Evolutionary conservation across 768 basidiomycete genomes (phyloP).

Genomic region (Coprinopsis marcescibilis): DNA sequence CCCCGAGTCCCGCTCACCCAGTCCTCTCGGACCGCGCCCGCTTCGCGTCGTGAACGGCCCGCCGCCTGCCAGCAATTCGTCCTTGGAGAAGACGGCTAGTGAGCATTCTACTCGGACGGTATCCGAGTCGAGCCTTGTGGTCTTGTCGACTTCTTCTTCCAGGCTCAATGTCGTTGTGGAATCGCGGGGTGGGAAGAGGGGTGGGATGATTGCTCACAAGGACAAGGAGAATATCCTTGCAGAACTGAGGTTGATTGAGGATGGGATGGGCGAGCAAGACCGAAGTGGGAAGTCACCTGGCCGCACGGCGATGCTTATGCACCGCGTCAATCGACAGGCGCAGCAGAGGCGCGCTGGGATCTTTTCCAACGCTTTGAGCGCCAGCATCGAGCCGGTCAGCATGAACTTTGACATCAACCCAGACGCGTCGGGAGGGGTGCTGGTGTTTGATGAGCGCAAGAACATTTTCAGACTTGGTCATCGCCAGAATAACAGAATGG

Average conservation of each 20-base stretch:
- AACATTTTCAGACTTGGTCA: no score
- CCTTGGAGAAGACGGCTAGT: not conserved
- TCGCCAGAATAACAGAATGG: not conserved
- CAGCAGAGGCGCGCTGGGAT: not conserved
- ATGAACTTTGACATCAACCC: not conserved
- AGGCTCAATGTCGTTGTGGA: no score
- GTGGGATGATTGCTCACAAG: no score
- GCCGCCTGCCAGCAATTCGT: not conserved
- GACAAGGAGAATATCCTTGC: not conserved
- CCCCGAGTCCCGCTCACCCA: not conserved
- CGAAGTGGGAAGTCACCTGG: not conserved
- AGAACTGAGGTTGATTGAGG: not conserved
- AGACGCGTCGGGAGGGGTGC: not conserved
- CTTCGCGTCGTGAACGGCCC: constrained; percentile 5
- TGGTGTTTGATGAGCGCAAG: not conserved
- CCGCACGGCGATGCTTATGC: not conserved
- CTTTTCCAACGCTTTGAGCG: not conserved
- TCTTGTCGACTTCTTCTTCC: no score
- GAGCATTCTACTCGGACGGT: not conserved
- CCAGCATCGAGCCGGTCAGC: not conserved
- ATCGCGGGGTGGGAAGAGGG: not conserved
- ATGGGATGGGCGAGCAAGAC: not conserved
- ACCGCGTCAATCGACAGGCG: not conserved
- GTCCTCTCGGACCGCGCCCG: not conserved
- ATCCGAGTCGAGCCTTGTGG: not conserved